Percentiles rank a stretch among this genome's conserved stretches.
Conservation (phyloP, 2,329 filamentous ascomycete genomes). For the Sclerotinia glacialis region DNA sequence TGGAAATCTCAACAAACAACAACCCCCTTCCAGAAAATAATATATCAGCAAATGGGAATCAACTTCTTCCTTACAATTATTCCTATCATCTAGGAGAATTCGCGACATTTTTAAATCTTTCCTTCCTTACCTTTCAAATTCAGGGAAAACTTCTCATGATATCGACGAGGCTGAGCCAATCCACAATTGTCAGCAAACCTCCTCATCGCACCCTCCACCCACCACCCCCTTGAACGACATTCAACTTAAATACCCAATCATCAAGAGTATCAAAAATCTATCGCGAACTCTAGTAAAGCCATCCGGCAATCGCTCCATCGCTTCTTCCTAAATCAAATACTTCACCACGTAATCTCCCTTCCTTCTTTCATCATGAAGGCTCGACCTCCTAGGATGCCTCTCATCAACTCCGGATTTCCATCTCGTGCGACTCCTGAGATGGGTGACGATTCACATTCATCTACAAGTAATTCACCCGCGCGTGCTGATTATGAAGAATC, state of each 20-base stretch:
- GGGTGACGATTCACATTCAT: conserved; percentile 40
- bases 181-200: conserved; percentile 16
- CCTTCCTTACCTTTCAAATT: background rate
- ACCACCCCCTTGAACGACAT: conserved; percentile 14
- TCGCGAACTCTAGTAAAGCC: background rate
- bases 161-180: conserved; percentile 20
- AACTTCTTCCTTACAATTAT: background rate
- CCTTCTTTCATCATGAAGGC: conserved; percentile 32
- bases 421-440: conserved; percentile 36
- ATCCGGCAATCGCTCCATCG: background rate
- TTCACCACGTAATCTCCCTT: background rate
- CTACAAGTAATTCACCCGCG: conserved; percentile 71
- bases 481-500: conserved; percentile 83
- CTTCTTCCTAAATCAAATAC: background rate
- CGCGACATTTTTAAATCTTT: background rate
- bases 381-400: conserved; percentile 31
- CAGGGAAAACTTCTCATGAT: conserved; percentile 6
- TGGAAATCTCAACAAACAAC: background rate
- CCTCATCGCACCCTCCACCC: conserved; percentile 8
- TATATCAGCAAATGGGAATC: background rate
- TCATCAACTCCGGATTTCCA: conserved; percentile 28
- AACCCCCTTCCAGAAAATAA: background rate
- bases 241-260: background rate
- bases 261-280: background rate
- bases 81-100: background rate